Conservation (phyloP, 495 filamentous ascomycete genomes). For the Lineolata rhizophorae region DNA sequence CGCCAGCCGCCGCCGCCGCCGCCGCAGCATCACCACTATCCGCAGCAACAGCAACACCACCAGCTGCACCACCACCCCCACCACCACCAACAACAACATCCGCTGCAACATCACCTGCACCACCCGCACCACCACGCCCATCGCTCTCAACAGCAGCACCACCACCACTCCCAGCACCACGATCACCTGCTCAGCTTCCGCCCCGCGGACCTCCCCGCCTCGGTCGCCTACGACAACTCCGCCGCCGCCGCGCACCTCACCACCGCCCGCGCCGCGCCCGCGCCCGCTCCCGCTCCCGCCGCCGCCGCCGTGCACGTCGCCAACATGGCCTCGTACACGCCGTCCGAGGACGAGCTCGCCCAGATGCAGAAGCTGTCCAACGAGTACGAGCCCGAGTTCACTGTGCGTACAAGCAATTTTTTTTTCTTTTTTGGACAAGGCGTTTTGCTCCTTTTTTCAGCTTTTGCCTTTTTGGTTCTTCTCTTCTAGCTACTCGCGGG, state of each 20-base stretch:
- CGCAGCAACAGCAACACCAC: neutral
- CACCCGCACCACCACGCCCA: conserved; percentile 6
- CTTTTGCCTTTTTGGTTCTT: neutral
- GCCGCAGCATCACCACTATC: neutral
- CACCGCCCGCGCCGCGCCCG: too few species aligned
- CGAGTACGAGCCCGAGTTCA: conserved; percentile 20
- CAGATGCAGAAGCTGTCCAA: conserved; percentile 22
- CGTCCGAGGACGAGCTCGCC: conserved; percentile 19
- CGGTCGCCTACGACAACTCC: too few species aligned
- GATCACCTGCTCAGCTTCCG: too few species aligned
- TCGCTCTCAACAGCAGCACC: conserved; percentile 5
- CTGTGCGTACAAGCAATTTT: conserved; percentile 17
- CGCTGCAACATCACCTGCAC: conserved; percentile 5
- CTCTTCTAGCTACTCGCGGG: too few species aligned
- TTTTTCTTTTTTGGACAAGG: neutral
- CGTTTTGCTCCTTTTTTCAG: neutral
- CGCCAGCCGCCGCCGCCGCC: neutral
- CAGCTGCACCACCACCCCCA: conserved; percentile 1
- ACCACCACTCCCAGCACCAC: conserved; percentile 8
- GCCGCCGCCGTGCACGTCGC: too few species aligned
- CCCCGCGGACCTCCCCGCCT: too few species aligned
- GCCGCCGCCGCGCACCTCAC: too few species aligned
- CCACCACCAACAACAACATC: conserved; percentile 4
- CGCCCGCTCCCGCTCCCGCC: too few species aligned
- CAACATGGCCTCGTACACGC: neutral